These are phyloP conservation scores for Candida sanyiensis DNA, from an alignment of 805 yeast genomes.

Conservation along the genomic window DNA sequence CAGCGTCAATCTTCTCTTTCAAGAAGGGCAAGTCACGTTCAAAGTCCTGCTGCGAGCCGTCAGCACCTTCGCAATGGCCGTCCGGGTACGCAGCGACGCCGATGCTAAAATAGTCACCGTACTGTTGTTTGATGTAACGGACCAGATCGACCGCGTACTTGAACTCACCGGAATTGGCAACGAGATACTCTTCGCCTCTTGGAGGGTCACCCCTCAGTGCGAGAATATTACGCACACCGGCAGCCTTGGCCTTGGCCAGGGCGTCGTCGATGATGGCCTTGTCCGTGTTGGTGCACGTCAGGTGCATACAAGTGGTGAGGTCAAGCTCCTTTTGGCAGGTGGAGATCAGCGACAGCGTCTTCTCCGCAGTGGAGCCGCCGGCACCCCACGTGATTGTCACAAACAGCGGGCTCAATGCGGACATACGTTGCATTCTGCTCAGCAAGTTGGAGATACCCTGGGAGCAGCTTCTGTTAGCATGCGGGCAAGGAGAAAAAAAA, in stretches of 20 bases:
- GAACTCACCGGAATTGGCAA: conserved; percentile 39
- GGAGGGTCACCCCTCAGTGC: conserved; percentile 98
- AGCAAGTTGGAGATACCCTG: conserved; percentile 76
- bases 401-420: conserved; percentile 80
- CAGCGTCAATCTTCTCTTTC: conserved; percentile 83
- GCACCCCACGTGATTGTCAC: conserved; percentile 98
- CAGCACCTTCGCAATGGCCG: conserved; percentile 90
- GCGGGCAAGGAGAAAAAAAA: background rate
- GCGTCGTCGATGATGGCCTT: conserved; percentile 74
- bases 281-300: conserved; percentile 94
- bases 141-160: conserved; percentile 83
- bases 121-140: conserved; percentile 58
- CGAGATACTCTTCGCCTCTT: conserved; percentile 60
- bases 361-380: conserved; percentile 88
- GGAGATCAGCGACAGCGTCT: conserved; percentile 77
- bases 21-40: conserved; percentile 69
- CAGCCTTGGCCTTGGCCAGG: conserved; percentile 56
- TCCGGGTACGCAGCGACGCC: conserved; percentile 99
- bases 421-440: conserved; percentile 85
- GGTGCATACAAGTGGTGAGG: conserved; percentile 87
- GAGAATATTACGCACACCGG: conserved; percentile 82
- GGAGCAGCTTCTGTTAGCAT: background rate
- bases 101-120: conserved; percentile 81
- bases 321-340: conserved; percentile 70
- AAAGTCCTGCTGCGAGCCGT: conserved; percentile 57